These are phyloP conservation scores for Selaginella moellendorffii DNA, from an alignment of 75 land plant genomes.

Conservation along the genomic window DNA sequence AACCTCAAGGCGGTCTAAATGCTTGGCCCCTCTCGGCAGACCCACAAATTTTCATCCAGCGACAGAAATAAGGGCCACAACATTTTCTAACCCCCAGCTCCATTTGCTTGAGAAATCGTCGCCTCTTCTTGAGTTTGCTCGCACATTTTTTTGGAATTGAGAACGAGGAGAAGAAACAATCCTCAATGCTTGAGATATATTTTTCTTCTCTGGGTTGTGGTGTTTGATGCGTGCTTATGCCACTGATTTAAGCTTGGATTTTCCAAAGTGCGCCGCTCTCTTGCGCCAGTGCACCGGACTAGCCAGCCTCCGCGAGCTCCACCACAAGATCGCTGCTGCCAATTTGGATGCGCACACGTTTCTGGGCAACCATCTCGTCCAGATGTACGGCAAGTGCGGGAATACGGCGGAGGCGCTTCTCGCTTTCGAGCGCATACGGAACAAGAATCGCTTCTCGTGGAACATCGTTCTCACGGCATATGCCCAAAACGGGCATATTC, in stretches of 20 bases:
- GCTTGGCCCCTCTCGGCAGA: too few species aligned
- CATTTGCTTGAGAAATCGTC: too few species aligned
- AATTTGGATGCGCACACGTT: not conserved
- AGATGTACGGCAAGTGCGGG: constrained; percentile 7
- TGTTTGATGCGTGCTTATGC: too few species aligned
- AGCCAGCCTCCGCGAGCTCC: not conserved
- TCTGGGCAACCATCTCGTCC: not conserved
- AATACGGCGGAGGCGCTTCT: not conserved
- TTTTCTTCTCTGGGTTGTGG: too few species aligned
- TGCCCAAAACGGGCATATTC: not conserved
- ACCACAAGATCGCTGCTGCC: not conserved
- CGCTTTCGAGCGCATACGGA: not conserved
- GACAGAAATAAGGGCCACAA: too few species aligned
- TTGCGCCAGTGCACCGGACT: not conserved
- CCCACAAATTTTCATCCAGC: too few species aligned
- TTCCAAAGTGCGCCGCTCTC: not conserved
- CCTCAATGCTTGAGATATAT: too few species aligned
- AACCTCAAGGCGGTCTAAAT: too few species aligned
- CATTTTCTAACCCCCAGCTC: too few species aligned
- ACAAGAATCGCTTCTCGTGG: constrained; percentile 2
- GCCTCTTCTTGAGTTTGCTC: too few species aligned
- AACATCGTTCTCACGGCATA: not conserved
- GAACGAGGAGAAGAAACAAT: too few species aligned
- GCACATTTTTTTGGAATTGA: too few species aligned
- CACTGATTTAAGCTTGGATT: not conserved